Percentiles rank a stretch among this genome's conserved stretches.
These are phyloP conservation scores for Backusella macrospora DNA, from an alignment of 192 early-diverging fungal genomes.

Conservation along the genomic window DNA sequence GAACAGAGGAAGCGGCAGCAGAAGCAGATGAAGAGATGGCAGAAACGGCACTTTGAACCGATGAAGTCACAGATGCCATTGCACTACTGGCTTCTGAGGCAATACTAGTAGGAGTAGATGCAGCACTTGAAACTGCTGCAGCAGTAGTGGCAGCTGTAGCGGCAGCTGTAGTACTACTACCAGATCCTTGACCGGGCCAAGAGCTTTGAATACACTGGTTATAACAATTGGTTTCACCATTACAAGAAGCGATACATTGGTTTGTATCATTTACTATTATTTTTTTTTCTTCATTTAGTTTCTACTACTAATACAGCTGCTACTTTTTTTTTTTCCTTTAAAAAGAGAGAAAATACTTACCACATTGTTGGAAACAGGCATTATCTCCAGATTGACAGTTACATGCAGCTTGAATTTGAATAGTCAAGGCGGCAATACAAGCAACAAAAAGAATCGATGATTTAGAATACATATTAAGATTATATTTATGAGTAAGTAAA, in stretches of 20 bases:
- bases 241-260: constrained; percentile 14
- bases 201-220: constrained; percentile 3
- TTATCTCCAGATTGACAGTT: constrained; percentile 20
- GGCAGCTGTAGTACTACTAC: background rate
- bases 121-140: background rate
- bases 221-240: constrained; percentile 10
- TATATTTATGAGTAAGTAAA: no score
- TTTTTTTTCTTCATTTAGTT: no score
- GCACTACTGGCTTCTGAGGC: no score
- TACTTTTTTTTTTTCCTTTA: background rate
- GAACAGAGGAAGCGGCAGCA: background rate
- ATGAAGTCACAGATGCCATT: background rate
- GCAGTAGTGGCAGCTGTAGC: background rate
- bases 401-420: constrained; percentile 16
- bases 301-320: no score
- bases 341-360: background rate
- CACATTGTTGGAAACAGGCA: constrained; percentile 8
- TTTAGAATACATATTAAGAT: constrained; percentile 1
- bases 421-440: background rate
- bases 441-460: background rate
- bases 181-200: constrained; percentile 17
- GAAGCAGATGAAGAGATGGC: background rate
- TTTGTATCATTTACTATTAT: background rate
- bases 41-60: background rate
- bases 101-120: background rate